phyloP scores from a whole-genome alignment of 2,329 filamentous ascomycete species.

The Fusarium sp. region DNA sequence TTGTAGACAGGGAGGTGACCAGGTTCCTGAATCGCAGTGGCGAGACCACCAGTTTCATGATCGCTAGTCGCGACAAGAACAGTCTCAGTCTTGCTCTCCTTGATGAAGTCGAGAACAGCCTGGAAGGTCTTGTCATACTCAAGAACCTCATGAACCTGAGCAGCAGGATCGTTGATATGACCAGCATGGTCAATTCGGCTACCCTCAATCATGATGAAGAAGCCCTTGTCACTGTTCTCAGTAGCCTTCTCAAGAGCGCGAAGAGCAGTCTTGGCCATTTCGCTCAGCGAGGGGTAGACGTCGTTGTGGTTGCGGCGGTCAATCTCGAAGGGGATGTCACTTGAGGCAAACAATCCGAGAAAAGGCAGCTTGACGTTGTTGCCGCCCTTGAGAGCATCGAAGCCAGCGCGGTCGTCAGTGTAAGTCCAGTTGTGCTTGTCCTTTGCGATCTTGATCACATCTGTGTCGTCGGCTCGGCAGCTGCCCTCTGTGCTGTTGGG shows the following conservation, averaged over 20 bases:
- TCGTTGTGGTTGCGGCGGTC: slow-evolving; percentile 84
- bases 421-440: slow-evolving; percentile 84
- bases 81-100: slow-evolving; percentile 76
- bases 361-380: slow-evolving; percentile 79
- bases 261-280: slow-evolving; percentile 89
- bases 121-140: slow-evolving; percentile 91
- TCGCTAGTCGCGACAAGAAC: slow-evolving; percentile 92
- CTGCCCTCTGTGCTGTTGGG: slow-evolving; percentile 84
- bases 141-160: slow-evolving; percentile 91
- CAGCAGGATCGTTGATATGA: slow-evolving; percentile 84
- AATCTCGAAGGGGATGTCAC: slow-evolving; percentile 92
- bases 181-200: slow-evolving; percentile 96
- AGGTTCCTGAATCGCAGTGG: slow-evolving; percentile 76
- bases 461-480: slow-evolving; percentile 82
- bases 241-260: slow-evolving; percentile 84
- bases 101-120: slow-evolving; percentile 85
- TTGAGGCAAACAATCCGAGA: slow-evolving; percentile 84
- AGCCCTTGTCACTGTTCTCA: slow-evolving; percentile 85
- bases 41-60: slow-evolving; percentile 93
- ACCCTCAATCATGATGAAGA: slow-evolving; percentile 99
- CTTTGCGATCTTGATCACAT: slow-evolving; percentile 79
- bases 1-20: slow-evolving; percentile 67
- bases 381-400: slow-evolving; percentile 78
- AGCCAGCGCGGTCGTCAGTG: slow-evolving; percentile 75
- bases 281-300: slow-evolving; percentile 86